Base-by-base conservation (phyloP, 1,139 yeast genomes). In the Hyphopichia pseudoburtonii region DNA sequence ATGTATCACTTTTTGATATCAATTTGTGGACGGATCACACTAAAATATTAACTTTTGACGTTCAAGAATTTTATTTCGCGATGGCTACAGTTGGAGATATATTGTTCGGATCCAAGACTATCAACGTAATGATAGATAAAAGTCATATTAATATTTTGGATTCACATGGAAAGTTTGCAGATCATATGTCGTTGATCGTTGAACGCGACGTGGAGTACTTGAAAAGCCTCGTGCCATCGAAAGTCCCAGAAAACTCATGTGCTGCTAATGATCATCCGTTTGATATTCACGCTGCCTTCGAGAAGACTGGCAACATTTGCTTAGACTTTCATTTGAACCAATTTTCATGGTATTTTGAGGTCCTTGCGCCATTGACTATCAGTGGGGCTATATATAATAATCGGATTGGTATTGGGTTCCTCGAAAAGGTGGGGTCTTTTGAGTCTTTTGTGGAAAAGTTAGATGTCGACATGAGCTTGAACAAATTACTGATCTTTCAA, bases 401-500 rank as follows among this genome's bases (percentile, higher is more conserved):
- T 23, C 50, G 45, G 28, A 30, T 60, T 17, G 37, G 44, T 2
- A 14, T 49, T 3, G 40, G 42, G 8, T 36, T 50, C 15, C 30
- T 46, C 3, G 50, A 47, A 4, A 56, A 54, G 3, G 40, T 50
- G 0, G 25, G 50, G 1, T 47, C 48, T 12, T 32, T 56, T 9
- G 56, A 55, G 9, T 48, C 58, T 1, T 34, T 50, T 15, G 29
- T 62, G 4, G 59, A 57, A 30, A 61, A 57, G 33, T 35, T 51
- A 3, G 52, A 57, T 30, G 35, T 50, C 21, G 48, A 41, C 15
- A 21, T 44, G 3, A 43, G 35, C 12, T 18, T 54, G 2, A 33
- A 39, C 2, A 41, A 46, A 1, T 34, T 42, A 2, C 43, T 50
- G 4, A 26, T 66, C 5, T 11, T 62, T 4, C 63, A 64, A 29